Evolutionary conservation across 2,329 filamentous ascomycete genomes (phyloP), one percentile per base, ranked within the genome.

Genomic region (Trichoderma brevicompactum): DNA sequence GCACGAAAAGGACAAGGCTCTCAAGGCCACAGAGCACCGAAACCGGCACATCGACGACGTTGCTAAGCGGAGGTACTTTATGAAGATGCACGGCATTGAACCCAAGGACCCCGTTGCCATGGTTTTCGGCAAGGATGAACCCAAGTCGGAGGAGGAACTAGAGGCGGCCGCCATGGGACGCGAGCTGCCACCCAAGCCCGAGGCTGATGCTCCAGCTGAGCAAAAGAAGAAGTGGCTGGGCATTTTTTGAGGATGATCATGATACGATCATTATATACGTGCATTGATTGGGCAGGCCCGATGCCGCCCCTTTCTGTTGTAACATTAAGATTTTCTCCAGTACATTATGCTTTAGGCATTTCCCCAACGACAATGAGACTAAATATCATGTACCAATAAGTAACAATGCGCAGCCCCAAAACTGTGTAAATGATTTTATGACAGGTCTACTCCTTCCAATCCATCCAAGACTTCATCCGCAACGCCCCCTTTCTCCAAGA

Each of bases 391-490:
- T 54, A 63, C 56, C 56, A 55, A 50, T 59, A 49, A 50, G 50
- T 60, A 28, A 48, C 48, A 49, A 43, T 44, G 23, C 38, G 23
- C 38, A 23, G 17, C 10, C 17, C 40, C 17, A 41, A 13, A 58
- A 34, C n/a, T 41, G 46, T 28, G 32, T n/a, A n/a, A 64, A 36
- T 38, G 19, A n/a, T 34, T 61, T 67, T 80, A 90, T 69, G 82
- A 80, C 77, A 91, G 78, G 68, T 93, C 90, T 50, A 95, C 91
- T 17, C 84, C 87, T 68, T 94, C 89, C 70, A 98, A 78, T 0
- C 90, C 94, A 68, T 90, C 87, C 74, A 98, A 81, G 6, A 97
- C 90, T 76, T 97, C 94, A 69, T 94, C 89, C 4, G 90, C 92
- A 34, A 97, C 89, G 40, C 93, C 92, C 0, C 90, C 90, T 71